Base-by-base conservation (phyloP, 805 yeast genomes). In the Monosporozyma unispora region DNA sequence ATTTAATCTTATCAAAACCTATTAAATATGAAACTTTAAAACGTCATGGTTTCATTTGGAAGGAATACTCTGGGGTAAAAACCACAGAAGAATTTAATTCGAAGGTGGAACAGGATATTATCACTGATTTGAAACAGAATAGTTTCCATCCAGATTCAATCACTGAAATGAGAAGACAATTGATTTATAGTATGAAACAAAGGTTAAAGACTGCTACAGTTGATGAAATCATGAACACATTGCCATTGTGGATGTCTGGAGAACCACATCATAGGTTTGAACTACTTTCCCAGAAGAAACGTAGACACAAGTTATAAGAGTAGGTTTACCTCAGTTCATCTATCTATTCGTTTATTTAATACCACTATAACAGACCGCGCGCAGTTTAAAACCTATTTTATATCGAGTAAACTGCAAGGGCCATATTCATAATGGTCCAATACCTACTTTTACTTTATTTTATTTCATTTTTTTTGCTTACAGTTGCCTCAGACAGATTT, bases 1-100 rank as follows among this genome's bases (percentile, higher is more conserved):
- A 87, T 4, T 68, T 88, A 44, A 70, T 87, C 50, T 74, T 84
- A 47, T 79, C 88, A 2, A 10, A 18, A 39, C 42, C 42, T 4
- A 14, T 39, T 18, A 39, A 22, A 6, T 35, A 23, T n/a, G 41
- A 45, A 16, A 14, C 5, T 19, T 22, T 45, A 21, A 22, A 22
- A 21, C 9, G 18, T 10, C 14, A 23, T 12, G 45, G 45, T 2
- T 21, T 31, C 8, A 23, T 45, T 10, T n/a, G 41, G 27, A 29
- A 38, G 6, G 47, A 33, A 8, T 45, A 45, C 18, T 5, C 14
- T 14, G 39, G 27, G 12, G 5, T 19, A 3, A 45, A 38, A 9
- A 18, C 12, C n/a, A 45, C 47, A 4, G 21, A 22, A 4, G 41
- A 22, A 12, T 45, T 45, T 27, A 45, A 45, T 35, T 1, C 1